Base-by-base conservation (phyloP, 345 rosid genomes). In the Euclidium syriacum region DNA sequence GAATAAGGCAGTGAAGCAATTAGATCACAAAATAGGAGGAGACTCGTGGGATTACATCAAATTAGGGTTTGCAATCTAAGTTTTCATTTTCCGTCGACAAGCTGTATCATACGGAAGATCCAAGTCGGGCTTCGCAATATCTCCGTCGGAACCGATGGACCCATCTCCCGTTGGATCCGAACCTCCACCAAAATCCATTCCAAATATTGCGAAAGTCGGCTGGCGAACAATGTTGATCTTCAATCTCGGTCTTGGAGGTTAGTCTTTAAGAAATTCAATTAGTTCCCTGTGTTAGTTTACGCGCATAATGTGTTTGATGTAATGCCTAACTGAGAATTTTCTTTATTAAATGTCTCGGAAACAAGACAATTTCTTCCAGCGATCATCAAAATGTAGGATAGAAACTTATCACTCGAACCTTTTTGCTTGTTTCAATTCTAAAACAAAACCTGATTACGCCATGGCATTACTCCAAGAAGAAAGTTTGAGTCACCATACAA, bases 181-280 rank as follows among this genome's bases (percentile, higher is more conserved):
- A 24, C 30, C 39, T 41, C 73, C 78, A 2, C 72, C 62, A 24
- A 81, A 77, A 62, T 47, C 72, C 7, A 61, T 44, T 14, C 40
- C 75, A 1, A 69, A 54, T 59, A 76, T 85, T 7, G 77, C 42
- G 30, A 81, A 70, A 73, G 54, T 79, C 40, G 62, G 80, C 9
- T 85, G 91, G 95, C 84, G 97, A 27, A 24, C 72, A 58, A 71
- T 85, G 57, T 60, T 90, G 80, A 78, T 87, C 58, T 79, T 75
- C 44, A 87, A 90, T 74, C 67, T 90, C 46, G 97, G 81, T 30
- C 77, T 90, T 49, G 95, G 84, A 73, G 95, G 95, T 90, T 27
- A 5, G 75, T 44, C 18, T 35, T 24, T 20, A 29, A 8, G 18
- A 20, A 11, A 26, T 8, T 24, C 19, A 11, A 24, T 9, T 3